phyloP scores from a whole-genome alignment of 164 flowering plant genomes.

The Aristolochia fimbriata region DNA sequence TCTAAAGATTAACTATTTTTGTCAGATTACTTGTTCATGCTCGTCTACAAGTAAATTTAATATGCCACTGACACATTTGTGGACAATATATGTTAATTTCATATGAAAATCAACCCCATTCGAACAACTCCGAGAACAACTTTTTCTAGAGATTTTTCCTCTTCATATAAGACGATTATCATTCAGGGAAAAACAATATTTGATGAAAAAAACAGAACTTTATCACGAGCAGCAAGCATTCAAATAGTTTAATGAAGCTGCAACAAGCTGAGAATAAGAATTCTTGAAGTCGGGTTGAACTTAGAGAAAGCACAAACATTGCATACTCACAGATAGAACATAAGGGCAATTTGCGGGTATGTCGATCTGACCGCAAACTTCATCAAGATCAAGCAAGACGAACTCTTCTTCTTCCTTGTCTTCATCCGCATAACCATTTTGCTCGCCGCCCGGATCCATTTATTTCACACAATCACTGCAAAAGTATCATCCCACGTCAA shows the following conservation, averaged over 20 bases:
- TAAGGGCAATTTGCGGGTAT: background rate
- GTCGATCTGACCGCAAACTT: background rate
- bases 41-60: too few relatives aligned
- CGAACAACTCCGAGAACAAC: too few relatives aligned
- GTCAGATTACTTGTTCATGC: too few relatives aligned
- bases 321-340: conserved; percentile 2
- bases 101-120: too few relatives aligned
- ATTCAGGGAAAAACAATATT: background rate
- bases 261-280: background rate
- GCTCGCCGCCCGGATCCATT: background rate
- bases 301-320: background rate
- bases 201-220: too few relatives aligned
- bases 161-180: too few relatives aligned
- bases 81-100: too few relatives aligned
- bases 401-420: conserved; percentile 1
- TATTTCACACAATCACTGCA: background rate
- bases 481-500: background rate
- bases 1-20: too few relatives aligned
- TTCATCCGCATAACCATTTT: background rate
- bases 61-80: too few relatives aligned
- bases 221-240: too few relatives aligned
- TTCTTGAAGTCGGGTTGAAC: background rate
- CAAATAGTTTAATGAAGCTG: background rate
- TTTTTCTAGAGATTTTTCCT: too few relatives aligned
- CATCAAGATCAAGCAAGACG: conserved; percentile 4